Conservation (phyloP, 1,284 basidiomycete genomes). For the Coniferiporia weirii region DNA sequence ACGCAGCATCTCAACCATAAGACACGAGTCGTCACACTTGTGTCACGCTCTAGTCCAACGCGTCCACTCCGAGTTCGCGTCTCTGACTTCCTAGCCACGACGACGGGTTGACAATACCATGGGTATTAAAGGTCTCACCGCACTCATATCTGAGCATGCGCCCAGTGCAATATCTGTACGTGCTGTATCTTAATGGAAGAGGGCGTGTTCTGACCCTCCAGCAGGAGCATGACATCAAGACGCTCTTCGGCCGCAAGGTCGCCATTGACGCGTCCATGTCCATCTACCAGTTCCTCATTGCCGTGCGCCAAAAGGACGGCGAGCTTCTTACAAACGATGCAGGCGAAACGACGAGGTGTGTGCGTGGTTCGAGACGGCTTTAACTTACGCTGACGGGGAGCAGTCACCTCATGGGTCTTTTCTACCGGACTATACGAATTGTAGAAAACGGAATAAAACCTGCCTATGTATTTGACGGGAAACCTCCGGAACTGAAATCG, state of each 20-base stretch:
- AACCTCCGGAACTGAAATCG: constrained; percentile 95
- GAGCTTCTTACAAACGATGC: constrained; percentile 95
- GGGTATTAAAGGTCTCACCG: constrained; percentile 93
- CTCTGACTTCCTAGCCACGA: neutral
- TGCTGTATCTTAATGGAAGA: neutral
- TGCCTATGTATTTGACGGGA: constrained; percentile 97
- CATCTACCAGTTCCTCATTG: constrained; percentile 96
- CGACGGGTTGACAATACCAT: constrained; percentile 32
- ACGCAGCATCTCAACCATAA: neutral
- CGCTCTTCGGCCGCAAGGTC: constrained; percentile 95
- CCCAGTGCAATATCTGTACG: constrained; percentile 70
- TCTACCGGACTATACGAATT: constrained; percentile 95
- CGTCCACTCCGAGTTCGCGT: neutral
- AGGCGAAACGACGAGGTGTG: constrained; percentile 88
- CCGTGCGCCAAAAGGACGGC: constrained; percentile 93
- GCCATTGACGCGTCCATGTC: constrained; percentile 98
- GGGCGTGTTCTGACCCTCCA: neutral
- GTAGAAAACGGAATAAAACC: constrained; percentile 99
- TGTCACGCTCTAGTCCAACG: neutral
- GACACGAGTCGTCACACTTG: neutral
- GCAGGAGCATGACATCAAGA: constrained; percentile 92
- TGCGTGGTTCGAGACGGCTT: neutral
- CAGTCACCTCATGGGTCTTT: constrained; percentile 97
- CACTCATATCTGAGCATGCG: constrained; percentile 84
- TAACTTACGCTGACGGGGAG: neutral